phyloP scores from a whole-genome alignment of 495 filamentous ascomycete species.

The Lophiostoma macrostomum region DNA sequence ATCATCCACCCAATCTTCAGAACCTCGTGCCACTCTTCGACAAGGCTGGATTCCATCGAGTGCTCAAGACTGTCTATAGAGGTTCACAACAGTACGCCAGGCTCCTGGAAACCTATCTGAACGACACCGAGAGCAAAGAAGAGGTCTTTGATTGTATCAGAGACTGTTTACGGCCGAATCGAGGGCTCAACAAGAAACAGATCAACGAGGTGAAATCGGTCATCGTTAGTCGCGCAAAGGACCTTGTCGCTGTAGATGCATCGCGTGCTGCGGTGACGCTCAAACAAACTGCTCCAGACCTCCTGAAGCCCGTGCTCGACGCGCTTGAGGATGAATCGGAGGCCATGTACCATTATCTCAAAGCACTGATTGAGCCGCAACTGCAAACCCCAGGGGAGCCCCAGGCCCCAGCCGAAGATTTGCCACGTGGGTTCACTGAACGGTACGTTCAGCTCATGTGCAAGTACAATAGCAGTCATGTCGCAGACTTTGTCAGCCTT shows the following conservation, averaged over 20 bases:
- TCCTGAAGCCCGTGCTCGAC: conserved; percentile 68
- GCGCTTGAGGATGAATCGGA: conserved; percentile 61
- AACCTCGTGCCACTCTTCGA: conserved; percentile 72
- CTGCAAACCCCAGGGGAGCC: conserved; percentile 43
- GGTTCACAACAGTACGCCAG: conserved; percentile 76
- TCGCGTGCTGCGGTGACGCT: conserved; percentile 66
- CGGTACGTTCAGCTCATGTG: conserved; percentile 90
- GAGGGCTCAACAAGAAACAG: conserved; percentile 71
- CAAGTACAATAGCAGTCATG: conserved; percentile 72
- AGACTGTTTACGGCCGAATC: conserved; percentile 72
- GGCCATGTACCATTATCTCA: conserved; percentile 74
- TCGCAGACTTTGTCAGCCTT: conserved; percentile 77
- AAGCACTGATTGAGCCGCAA: conserved; percentile 71
- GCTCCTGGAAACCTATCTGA: conserved; percentile 76
- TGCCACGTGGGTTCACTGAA: conserved; percentile 60
- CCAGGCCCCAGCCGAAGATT: conserved; percentile 40
- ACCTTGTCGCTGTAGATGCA: conserved; percentile 69
- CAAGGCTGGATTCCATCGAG: conserved; percentile 84
- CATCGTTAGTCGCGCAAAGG: conserved; percentile 62
- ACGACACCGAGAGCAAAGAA: conserved; percentile 73
- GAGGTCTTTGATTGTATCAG: conserved; percentile 73
- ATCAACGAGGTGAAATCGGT: conserved; percentile 69
- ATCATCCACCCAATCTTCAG: conserved; percentile 79
- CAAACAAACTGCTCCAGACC: conserved; percentile 59
- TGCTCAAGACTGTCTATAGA: conserved; percentile 84